A percentile compares a stretch with the other conserved stretches of the same genome.
Conservation (phyloP, 2,329 filamentous ascomycete species). For the Epichloe gansuensis region DNA sequence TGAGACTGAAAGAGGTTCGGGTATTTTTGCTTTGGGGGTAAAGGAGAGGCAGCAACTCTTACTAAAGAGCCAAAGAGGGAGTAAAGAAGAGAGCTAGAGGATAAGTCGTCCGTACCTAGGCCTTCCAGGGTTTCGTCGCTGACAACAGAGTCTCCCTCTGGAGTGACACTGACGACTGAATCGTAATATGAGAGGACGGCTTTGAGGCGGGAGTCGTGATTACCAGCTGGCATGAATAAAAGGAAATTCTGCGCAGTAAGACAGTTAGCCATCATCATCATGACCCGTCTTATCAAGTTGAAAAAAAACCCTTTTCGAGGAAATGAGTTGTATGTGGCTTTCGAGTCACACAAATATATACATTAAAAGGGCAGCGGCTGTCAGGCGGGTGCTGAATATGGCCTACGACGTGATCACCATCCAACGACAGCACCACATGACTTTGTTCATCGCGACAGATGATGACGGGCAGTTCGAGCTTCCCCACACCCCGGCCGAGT, state of each 20-base stretch:
- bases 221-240: constrained; percentile 63
- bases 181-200: constrained; percentile 86
- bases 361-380: background rate
- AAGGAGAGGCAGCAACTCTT: constrained; percentile 44
- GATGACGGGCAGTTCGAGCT: constrained; percentile 4
- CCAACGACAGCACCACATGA: constrained; percentile 11
- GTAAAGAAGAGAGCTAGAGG: constrained; percentile 45
- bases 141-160: constrained; percentile 88
- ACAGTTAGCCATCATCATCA: constrained; percentile 5
- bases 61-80: constrained; percentile 66
- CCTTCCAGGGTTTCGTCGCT: constrained; percentile 85
- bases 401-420: constrained; percentile 3
- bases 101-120: constrained; percentile 69
- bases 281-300: background rate
- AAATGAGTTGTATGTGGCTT: background rate
- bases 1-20: background rate
- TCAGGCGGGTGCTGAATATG: background rate
- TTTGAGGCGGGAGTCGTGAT: constrained; percentile 58
- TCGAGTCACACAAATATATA: background rate
- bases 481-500: background rate
- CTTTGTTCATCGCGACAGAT: constrained; percentile 3
- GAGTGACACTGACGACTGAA: constrained; percentile 75
- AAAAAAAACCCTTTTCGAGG: background rate
- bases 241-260: constrained; percentile 59
- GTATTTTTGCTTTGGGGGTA: constrained; percentile 19